Base-by-base conservation (phyloP, 2,329 filamentous ascomycete genomes). In the Chaetomium olivaceum region DNA sequence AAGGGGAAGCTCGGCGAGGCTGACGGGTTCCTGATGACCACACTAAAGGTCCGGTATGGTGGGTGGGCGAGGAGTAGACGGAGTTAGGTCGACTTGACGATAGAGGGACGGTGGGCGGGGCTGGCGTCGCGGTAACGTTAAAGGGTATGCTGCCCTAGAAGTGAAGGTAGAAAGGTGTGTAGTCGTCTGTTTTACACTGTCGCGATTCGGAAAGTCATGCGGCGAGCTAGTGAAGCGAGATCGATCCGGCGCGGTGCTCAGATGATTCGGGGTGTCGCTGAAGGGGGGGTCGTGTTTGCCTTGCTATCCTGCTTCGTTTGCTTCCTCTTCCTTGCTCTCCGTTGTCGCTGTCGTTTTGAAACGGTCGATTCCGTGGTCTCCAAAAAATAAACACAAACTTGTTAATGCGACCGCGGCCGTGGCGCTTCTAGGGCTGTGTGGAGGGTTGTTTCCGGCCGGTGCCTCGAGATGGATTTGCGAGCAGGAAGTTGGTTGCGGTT, bases 11-110 rank as follows among this genome's bases (percentile, higher is more conserved):
- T 43, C 23, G 46, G 8, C 51, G 55, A 61, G 63, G 66, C 57
- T 68, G 60, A 51, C 19, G 48, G 51, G 46, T 58, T 59, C 29
- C 66, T 16, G 58, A 60, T 68, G 66, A 68, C 63, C 66, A 54
- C 66, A 59, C 58, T 61, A 48, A 23, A 43, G 52, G 46, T 43
- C 58, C 25, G 43, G 39, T 58, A 39, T 51, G 48, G 52, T 58
- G 57, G 51, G 66, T 59, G 43, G 59, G 51, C 51, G 33, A 58
- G 50, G 52, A 43, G 46, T 61, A 39, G 43, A 54, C 25, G n/a
- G 61, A 55, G n/a, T 21, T 21, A 33, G 9, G 39, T 63, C 23
- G 43, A 14, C 3, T 23, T 29, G 61, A 39, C 61, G 54, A 54
- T 58, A 14, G 46, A 36, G 16, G 43, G 31, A 21, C 31, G 25